A percentile compares a stretch with the other conserved stretches of the same genome.
Conservation (phyloP, 2,329 filamentous ascomycete genomes). For the Plectosphaerella plurivora region DNA sequence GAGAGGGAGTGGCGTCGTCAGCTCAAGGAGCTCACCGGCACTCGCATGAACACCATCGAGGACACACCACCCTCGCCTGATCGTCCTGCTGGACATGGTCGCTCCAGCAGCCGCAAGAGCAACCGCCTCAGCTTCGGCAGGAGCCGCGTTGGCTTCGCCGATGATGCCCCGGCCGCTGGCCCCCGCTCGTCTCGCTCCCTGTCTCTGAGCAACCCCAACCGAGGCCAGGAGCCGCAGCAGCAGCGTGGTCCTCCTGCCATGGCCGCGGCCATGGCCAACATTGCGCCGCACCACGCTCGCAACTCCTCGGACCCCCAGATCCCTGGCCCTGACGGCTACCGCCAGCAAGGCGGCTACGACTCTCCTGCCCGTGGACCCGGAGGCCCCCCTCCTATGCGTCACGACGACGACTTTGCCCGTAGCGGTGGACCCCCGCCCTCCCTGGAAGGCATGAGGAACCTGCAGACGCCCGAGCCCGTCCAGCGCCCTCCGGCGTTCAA, state of each 20-base stretch:
- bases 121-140: slow-evolving; percentile 51
- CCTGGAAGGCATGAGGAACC: slow-evolving; percentile 48
- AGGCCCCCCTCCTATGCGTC: slow-evolving; percentile 33
- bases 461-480: slow-evolving; percentile 71
- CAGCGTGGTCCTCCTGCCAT: slow-evolving; percentile 28
- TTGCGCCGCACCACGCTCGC: slow-evolving; percentile 31
- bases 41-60: slow-evolving; percentile 65
- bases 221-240: slow-evolving; percentile 38
- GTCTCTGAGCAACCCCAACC: slow-evolving; percentile 39
- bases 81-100: slow-evolving; percentile 33
- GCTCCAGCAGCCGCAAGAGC: slow-evolving; percentile 54
- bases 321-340: slow-evolving; percentile 13
- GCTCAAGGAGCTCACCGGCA: slow-evolving; percentile 82
- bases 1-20: slow-evolving; percentile 87
- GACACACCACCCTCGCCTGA: slow-evolving; percentile 27
- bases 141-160: slow-evolving; percentile 53
- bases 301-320: slow-evolving; percentile 43
- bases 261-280: slow-evolving; percentile 18
- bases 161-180: slow-evolving; percentile 38
- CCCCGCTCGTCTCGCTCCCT: slow-evolving; percentile 49
- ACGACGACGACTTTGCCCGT: slow-evolving; percentile 48
- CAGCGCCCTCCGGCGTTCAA: slow-evolving; percentile 73
- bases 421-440: slow-evolving; percentile 40
- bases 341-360: slow-evolving; percentile 23
- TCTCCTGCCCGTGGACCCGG: slow-evolving; percentile 25